A percentile compares a stretch with the other conserved stretches of the same genome.
phyloP scores from a whole-genome alignment of 805 yeast species.

The Starmerella sp. region DNA sequence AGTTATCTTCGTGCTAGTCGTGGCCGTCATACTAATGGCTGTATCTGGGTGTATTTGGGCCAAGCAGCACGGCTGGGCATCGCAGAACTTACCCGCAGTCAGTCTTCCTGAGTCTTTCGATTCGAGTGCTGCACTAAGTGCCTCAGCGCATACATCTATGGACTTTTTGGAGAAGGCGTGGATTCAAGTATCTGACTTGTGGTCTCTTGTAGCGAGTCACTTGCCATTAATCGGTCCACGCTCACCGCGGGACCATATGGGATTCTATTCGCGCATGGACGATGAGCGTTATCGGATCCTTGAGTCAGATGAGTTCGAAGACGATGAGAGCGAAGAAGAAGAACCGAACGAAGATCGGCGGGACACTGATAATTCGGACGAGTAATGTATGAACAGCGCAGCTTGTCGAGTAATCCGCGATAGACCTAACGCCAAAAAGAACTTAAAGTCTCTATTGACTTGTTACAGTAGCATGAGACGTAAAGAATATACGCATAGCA shows the following conservation, averaged over 20 bases:
- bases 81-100: background rate
- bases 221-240: slow-evolving; percentile 18
- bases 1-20: background rate
- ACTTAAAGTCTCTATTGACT: too few relatives aligned
- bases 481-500: too few relatives aligned
- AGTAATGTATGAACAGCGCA: too few relatives aligned
- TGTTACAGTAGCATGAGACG: too few relatives aligned
- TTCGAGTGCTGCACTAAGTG: background rate
- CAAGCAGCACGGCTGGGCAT: background rate
- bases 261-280: slow-evolving; percentile 28
- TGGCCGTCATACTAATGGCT: background rate
- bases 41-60: background rate
- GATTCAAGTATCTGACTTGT: slow-evolving; percentile 3
- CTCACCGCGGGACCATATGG: slow-evolving; percentile 21
- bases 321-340: slow-evolving; percentile 4
- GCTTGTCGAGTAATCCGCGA: too few relatives aligned
- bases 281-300: slow-evolving; percentile 28
- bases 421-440: too few relatives aligned
- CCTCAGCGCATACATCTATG: background rate
- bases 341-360: too few relatives aligned
- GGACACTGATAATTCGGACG: too few relatives aligned
- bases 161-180: background rate
- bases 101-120: background rate
- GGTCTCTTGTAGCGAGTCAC: slow-evolving; percentile 5
- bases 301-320: slow-evolving; percentile 8